Conservation (phyloP, 1,284 basidiomycete species). For the Pascua guehoae region DNA sequence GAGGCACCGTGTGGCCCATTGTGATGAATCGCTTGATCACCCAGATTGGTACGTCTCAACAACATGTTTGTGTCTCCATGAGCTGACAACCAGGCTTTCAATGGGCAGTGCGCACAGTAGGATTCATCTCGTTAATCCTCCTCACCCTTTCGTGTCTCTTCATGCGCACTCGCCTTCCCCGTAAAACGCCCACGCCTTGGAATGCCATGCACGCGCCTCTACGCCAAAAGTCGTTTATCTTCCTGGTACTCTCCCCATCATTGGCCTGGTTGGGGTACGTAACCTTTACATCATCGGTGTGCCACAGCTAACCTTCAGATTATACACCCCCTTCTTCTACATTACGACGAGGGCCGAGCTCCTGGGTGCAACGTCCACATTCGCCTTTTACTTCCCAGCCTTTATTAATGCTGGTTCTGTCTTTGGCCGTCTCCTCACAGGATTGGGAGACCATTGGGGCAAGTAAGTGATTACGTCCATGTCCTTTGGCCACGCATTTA, state of each 20-base stretch:
- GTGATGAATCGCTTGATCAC: constrained; percentile 32
- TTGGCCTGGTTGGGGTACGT: constrained; percentile 9
- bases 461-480: too few species aligned
- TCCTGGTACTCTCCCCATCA: constrained; percentile 16
- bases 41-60: constrained; percentile 13
- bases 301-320: neutral
- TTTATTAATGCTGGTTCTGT: constrained; percentile 37
- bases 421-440: constrained; percentile 19
- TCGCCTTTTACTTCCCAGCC: constrained; percentile 32
- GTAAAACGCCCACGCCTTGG: constrained; percentile 21
- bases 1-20: constrained; percentile 45
- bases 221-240: constrained; percentile 25
- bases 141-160: constrained; percentile 15
- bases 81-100: constrained; percentile 14
- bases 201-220: constrained; percentile 18
- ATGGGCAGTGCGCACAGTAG: constrained; percentile 25
- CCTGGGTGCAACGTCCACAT: constrained; percentile 29
- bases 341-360: constrained; percentile 29
- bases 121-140: constrained; percentile 25
- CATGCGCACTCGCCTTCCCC: constrained; percentile 20
- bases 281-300: too few species aligned
- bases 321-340: constrained; percentile 37
- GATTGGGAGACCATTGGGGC: constrained; percentile 13
- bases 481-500: too few species aligned
- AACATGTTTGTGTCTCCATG: constrained; percentile 1